Base-by-base conservation (phyloP, 2,329 filamentous ascomycete species). In the Phialophora tarda region DNA sequence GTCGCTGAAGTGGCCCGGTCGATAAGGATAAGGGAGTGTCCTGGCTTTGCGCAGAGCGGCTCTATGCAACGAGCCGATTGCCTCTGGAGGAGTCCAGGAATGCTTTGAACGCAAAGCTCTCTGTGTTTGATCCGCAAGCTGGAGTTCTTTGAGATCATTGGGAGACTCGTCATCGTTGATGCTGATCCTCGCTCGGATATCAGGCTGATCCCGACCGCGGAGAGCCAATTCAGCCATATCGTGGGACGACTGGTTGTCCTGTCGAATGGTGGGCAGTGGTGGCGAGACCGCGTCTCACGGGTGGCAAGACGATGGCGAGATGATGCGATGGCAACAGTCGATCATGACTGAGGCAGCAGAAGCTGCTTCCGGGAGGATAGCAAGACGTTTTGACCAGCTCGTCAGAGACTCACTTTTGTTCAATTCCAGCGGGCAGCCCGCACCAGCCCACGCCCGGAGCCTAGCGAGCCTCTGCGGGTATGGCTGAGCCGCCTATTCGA, bases 111-210 rank as follows among this genome's bases (percentile, higher is more conserved):
- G 67, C 2, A 69, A 57, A 53, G 64, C 64, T 55, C 54, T 61
- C 50, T 71, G 69, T 21, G 60, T 67, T 32, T 66, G 64, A 30
- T 67, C 59, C 21, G 69, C 69, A 38, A 60, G 47, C 28, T 63
- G 62, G 41, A 71, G 55, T 44, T 62, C 59, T 54, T 64, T 60
- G 41, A 59, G 68, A 44, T 68, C 63, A 26, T 67, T 62, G 55
- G 59, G 32, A 23, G 63, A 47, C 30, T 65, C 65, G 50, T 69
- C 65, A 34, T 69, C 67, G 47, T 63, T 53, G 44, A 64, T 69
- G 60, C 64, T 71, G 65, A 69, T 65, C 64, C 64, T 62, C 38
- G 67, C 64, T 23, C 62, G 64, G 51, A 69, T 65, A 41, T 69
- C 67, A 47, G 62, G 69, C 32, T 62, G 59, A 56, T 64, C 56